A percentile compares a stretch with the other conserved stretches of the same genome.
phyloP scores from a whole-genome alignment of 169 alveolate genomes.

The Eimeria acervulina region DNA sequence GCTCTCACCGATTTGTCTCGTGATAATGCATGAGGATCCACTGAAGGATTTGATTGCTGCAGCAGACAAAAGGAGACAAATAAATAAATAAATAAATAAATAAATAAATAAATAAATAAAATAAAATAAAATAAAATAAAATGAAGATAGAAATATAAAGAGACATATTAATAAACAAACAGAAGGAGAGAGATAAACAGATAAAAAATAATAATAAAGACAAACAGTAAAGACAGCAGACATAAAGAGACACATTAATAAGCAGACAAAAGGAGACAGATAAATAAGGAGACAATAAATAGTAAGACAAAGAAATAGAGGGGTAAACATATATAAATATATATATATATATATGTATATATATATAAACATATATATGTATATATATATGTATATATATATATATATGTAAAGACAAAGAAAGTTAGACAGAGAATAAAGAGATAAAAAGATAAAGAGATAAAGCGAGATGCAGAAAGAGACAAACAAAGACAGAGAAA shows the following conservation, averaged over 20 bases:
- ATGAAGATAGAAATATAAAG: neutral
- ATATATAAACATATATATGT: too few relatives aligned
- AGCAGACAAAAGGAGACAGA: too few relatives aligned
- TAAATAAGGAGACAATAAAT: too few relatives aligned
- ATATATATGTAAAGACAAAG: neutral
- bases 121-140: too few relatives aligned
- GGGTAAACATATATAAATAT: too few relatives aligned
- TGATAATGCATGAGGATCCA: constrained; percentile 77
- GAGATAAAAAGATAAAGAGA: neutral
- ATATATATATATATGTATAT: neutral
- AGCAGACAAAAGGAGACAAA: neutral
- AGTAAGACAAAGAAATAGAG: too few relatives aligned
- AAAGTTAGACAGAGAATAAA: neutral
- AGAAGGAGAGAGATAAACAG: too few relatives aligned
- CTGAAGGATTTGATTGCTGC: constrained; percentile 77
- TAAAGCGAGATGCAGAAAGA: neutral
- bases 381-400: too few relatives aligned
- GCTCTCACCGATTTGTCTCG: neutral
- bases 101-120: neutral
- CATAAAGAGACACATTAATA: too few relatives aligned
- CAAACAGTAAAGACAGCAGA: too few relatives aligned
- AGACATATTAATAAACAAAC: neutral
- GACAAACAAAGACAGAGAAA: neutral
- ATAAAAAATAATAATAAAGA: too few relatives aligned
- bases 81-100: neutral